These are phyloP conservation scores for Cyberlindnera suaveolens DNA, from an alignment of 805 yeast genomes.

Conservation along the genomic window DNA sequence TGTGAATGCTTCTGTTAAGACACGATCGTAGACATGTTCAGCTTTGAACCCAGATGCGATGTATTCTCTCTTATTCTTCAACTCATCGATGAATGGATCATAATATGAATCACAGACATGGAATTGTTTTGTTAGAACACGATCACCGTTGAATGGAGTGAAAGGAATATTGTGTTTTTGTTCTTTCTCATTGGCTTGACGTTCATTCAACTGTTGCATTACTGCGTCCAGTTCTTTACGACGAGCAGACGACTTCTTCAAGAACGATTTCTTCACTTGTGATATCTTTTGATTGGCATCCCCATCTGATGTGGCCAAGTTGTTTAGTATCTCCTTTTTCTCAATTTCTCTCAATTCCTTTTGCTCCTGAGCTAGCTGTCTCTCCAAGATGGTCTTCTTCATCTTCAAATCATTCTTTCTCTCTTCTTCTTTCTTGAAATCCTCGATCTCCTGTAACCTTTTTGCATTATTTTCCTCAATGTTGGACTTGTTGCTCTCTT, in stretches of 20 bases:
- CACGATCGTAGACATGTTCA: slow-evolving; percentile 62
- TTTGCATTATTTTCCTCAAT: slow-evolving; percentile 72
- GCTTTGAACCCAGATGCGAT: slow-evolving; percentile 84
- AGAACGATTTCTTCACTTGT: slow-evolving; percentile 44
- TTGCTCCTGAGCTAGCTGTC: slow-evolving; percentile 59
- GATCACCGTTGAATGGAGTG: slow-evolving; percentile 92
- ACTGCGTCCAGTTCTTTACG: slow-evolving; percentile 42
- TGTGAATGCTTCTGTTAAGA: slow-evolving; percentile 82
- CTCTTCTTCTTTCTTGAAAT: slow-evolving; percentile 55
- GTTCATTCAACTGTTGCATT: slow-evolving; percentile 30
- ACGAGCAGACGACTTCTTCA: slow-evolving; percentile 61
- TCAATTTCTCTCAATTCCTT: slow-evolving; percentile 46
- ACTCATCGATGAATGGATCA: slow-evolving; percentile 57
- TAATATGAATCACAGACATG: slow-evolving; percentile 41
- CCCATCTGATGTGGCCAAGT: slow-evolving; percentile 36
- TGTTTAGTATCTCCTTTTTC: slow-evolving; percentile 50
- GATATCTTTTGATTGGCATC: slow-evolving; percentile 44
- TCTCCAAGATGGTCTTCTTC: slow-evolving; percentile 45
- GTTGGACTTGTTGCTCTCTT: slow-evolving; percentile 63
- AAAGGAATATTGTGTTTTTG: slow-evolving; percentile 49
- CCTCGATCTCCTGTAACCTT: slow-evolving; percentile 65
- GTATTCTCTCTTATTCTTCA: slow-evolving; percentile 54
- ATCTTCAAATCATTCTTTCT: slow-evolving; percentile 62
- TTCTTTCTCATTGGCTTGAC: slow-evolving; percentile 19
- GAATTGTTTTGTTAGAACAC: slow-evolving; percentile 51